These are phyloP conservation scores for Fomitopsis schrenkii DNA, from an alignment of 1,284 basidiomycete species.

Conservation along the genomic window DNA sequence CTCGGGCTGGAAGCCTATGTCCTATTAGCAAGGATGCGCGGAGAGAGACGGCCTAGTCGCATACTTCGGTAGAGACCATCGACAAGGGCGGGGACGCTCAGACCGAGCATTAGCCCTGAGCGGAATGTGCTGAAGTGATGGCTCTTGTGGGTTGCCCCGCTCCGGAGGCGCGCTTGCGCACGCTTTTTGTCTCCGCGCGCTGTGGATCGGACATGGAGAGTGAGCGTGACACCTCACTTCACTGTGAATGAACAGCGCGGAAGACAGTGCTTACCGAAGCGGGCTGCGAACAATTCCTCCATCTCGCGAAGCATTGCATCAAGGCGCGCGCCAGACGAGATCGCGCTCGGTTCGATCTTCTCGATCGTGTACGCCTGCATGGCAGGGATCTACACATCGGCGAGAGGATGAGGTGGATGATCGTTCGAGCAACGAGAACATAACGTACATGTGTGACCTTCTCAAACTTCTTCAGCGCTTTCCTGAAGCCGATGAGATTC, in stretches of 20 bases:
- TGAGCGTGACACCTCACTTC: not conserved
- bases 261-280: slow-evolving; percentile 58
- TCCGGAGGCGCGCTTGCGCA: slow-evolving; percentile 68
- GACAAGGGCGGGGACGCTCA: slow-evolving; percentile 73
- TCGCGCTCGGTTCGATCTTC: slow-evolving; percentile 59
- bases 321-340: slow-evolving; percentile 61
- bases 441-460: slow-evolving; percentile 68
- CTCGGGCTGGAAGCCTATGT: slow-evolving; percentile 53
- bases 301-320: slow-evolving; percentile 69
- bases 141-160: slow-evolving; percentile 48
- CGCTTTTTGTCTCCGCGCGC: slow-evolving; percentile 83
- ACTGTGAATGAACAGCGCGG: not conserved
- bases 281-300: slow-evolving; percentile 68
- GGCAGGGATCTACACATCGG: slow-evolving; percentile 41
- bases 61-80: slow-evolving; percentile 69
- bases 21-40: not conserved
- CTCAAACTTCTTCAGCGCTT: slow-evolving; percentile 92
- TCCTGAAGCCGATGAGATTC: slow-evolving; percentile 88
- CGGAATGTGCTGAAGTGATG: slow-evolving; percentile 79
- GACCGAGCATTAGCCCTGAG: slow-evolving; percentile 74
- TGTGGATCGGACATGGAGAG: slow-evolving; percentile 22
- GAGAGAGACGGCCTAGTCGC: slow-evolving; percentile 19
- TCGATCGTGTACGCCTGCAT: slow-evolving; percentile 50
- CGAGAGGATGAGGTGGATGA: not conserved
- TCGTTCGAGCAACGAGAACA: not conserved